These are phyloP conservation scores for Puccinia hordei DNA, from an alignment of 1,284 basidiomycete genomes.

Conservation along the genomic window DNA sequence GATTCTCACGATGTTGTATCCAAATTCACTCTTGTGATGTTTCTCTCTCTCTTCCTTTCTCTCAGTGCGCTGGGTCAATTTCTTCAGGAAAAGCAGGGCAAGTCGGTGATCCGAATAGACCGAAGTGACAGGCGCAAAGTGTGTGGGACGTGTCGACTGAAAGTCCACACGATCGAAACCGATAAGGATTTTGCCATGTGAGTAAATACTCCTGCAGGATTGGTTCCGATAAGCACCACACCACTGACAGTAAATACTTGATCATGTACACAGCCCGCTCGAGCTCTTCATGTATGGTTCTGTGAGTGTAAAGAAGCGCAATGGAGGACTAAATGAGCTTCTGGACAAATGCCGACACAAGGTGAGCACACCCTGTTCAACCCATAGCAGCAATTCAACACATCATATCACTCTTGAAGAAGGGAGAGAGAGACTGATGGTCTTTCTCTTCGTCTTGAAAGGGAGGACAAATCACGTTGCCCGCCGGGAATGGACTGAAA, in stretches of 20 bases:
- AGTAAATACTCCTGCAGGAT: neutral
- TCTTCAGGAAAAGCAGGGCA: neutral
- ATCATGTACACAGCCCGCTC: neutral
- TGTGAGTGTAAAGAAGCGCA: neutral
- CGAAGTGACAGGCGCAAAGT: neutral
- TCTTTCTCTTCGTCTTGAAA: neutral
- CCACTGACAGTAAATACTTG: too few species aligned
- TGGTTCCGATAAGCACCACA: too few species aligned
- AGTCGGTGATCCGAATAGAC: neutral
- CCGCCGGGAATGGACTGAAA: neutral
- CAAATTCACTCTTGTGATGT: too few species aligned
- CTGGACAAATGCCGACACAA: neutral
- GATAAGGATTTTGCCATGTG: neutral
- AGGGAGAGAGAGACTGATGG: neutral
- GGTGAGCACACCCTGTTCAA: neutral
- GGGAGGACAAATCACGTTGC: neutral
- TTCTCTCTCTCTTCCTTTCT: neutral
- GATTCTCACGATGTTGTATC: neutral
- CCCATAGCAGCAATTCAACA: neutral
- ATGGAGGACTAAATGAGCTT: neutral
- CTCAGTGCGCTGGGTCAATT: neutral
- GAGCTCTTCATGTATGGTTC: neutral
- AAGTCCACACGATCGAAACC: neutral
- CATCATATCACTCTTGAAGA: neutral
- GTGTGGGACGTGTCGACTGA: constrained; percentile 1